Percentiles rank a stretch among this genome's conserved stretches.
Conservation (phyloP, 768 basidiomycete species). For the Lactarius deliciosus region DNA sequence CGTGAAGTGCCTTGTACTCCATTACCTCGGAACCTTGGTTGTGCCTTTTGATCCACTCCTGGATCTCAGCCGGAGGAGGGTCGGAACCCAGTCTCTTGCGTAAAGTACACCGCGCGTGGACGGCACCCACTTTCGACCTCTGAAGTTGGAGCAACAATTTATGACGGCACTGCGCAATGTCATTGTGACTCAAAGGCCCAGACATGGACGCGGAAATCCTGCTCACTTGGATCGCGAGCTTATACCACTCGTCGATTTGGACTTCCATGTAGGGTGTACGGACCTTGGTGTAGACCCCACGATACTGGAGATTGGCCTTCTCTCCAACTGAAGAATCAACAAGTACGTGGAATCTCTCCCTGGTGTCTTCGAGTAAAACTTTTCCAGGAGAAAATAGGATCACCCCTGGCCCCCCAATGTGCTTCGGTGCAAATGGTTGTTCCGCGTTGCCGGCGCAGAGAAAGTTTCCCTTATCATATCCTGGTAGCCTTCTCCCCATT, state of each 20-base stretch:
- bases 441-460: background rate
- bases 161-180: background rate
- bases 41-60: background rate
- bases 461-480: background rate
- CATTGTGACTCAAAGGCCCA: background rate
- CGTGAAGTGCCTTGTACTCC: background rate
- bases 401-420: slow-evolving; percentile 6
- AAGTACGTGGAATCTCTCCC: background rate
- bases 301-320: background rate
- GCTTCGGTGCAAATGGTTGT: slow-evolving; percentile 3
- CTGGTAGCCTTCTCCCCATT: background rate
- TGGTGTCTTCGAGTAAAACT: background rate
- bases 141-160: rapidly evolving
- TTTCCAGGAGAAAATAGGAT: background rate
- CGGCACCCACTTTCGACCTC: background rate
- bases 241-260: background rate
- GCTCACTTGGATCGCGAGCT: background rate
- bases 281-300: background rate
- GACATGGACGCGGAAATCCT: background rate
- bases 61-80: background rate
- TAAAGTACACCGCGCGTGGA: background rate
- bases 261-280: background rate
- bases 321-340: background rate
- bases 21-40: background rate
- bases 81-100: background rate